These are phyloP conservation scores for Waltergamsia citrina DNA, from an alignment of 2,329 filamentous ascomycete species.

Conservation along the genomic window DNA sequence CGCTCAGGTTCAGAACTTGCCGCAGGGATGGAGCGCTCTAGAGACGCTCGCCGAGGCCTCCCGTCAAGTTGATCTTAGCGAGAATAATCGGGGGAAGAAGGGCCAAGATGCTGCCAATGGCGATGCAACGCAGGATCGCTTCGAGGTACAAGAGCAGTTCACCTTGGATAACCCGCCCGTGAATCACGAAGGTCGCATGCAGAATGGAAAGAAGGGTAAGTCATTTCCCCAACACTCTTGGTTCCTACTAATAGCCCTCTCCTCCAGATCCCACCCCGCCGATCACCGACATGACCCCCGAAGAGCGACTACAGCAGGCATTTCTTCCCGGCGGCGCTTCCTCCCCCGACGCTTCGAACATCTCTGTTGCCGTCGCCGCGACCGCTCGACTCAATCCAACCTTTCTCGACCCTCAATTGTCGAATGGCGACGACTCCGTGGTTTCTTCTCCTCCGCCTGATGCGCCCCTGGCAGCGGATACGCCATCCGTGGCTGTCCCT, in stretches of 20 bases:
- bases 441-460: slow-evolving; percentile 10
- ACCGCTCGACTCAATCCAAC: slow-evolving; percentile 44
- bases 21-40: slow-evolving; percentile 66
- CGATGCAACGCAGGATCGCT: slow-evolving; percentile 22
- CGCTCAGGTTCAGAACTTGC: slow-evolving; percentile 19
- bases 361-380: slow-evolving; percentile 47
- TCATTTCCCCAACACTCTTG: neutral
- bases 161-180: slow-evolving; percentile 46
- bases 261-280: slow-evolving; percentile 14
- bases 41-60: slow-evolving; percentile 86
- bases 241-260: neutral
- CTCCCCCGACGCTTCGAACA: slow-evolving; percentile 34
- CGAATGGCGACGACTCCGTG: slow-evolving; percentile 7
- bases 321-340: slow-evolving; percentile 26
- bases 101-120: slow-evolving; percentile 13
- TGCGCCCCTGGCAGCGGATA: slow-evolving; percentile 18
- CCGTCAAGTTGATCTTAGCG: slow-evolving; percentile 61
- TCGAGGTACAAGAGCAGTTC: slow-evolving; percentile 50
- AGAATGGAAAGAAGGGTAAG: slow-evolving; percentile 13
- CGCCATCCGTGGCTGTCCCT: slow-evolving; percentile 10
- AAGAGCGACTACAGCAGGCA: slow-evolving; percentile 42
- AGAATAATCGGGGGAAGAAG: slow-evolving; percentile 45
- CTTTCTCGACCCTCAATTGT: slow-evolving; percentile 42
- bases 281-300: slow-evolving; percentile 27
- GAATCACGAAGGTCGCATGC: slow-evolving; percentile 28